Evolutionary conservation across 225 moss, liverwort and hornwort species (phyloP), one percentile per base, ranked within the genome.

Genomic region (Rhytidiadelphus loreus): DNA sequence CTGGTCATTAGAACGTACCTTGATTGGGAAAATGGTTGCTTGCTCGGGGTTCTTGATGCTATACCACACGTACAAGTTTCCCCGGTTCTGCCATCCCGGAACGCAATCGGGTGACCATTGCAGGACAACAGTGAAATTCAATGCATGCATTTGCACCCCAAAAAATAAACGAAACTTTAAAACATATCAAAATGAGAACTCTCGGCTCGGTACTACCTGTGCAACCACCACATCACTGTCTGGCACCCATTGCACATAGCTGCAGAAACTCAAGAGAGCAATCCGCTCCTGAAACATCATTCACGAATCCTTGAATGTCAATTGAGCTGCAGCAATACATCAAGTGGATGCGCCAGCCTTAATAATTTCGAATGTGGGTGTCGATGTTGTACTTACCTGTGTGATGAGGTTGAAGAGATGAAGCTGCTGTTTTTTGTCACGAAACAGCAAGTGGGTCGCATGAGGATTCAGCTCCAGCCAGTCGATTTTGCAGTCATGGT

Each of bases 211-310:
- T 57, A 28, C 29, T 87, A 98, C 98, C 97, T 98, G 98, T 55
- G 98, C 98, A 56, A 98, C 96, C 26, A 96, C 93, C 64, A 98
- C 97, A 92, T 98, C 97, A 83, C 98, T 96, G 58, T 94, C 91
- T 58, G 98, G 98, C 74, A 97, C 98, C 98, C 98, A 98, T 83
- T 98, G 98, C 82, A 98, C 98, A 81, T 98, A 98, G 91, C 94
- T 96, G 87, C 98, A 98, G 84, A 96, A 96, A 86, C 94, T 94
- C 84, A 98, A 87, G 74, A 98, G 93, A 65, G 96, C 92, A 39
- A 91, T 96, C 69, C 96, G 87, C 86, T 98, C 98, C 98, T 98
- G 93, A 79, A 87, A 81, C 55, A 43, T 23, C 78, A 91, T 63
- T 58, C 75, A 77, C 77, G 46, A 84, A 83, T 71, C 77, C 78